phyloP scores from a whole-genome alignment of 2,329 filamentous ascomycete species.

The Aspergillus tanneri region DNA sequence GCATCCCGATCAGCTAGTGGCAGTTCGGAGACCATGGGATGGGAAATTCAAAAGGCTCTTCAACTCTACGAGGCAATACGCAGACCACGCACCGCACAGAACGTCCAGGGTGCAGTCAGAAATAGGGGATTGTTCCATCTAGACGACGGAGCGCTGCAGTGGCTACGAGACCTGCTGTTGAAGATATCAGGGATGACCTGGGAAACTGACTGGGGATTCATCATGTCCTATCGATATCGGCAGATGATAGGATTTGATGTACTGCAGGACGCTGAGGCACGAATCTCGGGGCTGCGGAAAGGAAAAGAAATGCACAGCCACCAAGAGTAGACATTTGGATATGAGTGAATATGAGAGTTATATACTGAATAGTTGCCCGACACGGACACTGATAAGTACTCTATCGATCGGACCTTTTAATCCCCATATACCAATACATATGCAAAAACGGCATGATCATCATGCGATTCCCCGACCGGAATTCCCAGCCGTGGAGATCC shows the following conservation, averaged over 20 bases:
- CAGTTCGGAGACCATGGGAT: too few relatives aligned
- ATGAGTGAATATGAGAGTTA: too few relatives aligned
- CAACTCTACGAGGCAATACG: conserved; percentile 18
- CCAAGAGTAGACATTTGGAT: neutral
- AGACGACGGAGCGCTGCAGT: conserved; percentile 17
- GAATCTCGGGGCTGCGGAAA: neutral
- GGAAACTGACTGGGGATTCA: conserved; percentile 20
- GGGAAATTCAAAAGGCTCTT: neutral
- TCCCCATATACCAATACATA: conserved; percentile 21
- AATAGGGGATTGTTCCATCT: conserved; percentile 21
- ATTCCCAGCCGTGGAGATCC: conserved; percentile 17
- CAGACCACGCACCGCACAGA: conserved; percentile 18
- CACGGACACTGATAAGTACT: neutral
- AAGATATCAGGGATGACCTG: conserved; percentile 15
- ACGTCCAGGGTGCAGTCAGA: conserved; percentile 17
- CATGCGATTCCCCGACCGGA: conserved; percentile 22
- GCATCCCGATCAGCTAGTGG: conserved; percentile 39
- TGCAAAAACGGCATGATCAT: conserved; percentile 20
- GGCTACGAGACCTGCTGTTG: conserved; percentile 15
- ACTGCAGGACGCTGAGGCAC: conserved; percentile 1
- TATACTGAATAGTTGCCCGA: too few relatives aligned
- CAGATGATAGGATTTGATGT: conserved; percentile 16
- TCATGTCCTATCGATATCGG: conserved; percentile 16
- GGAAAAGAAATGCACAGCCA: neutral
- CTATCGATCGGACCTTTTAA: conserved; percentile 1